Evolutionary conservation across 495 filamentous ascomycete species (phyloP), one percentile per base, ranked within the genome.

Genomic region (Opeltia flavorubescens): DNA sequence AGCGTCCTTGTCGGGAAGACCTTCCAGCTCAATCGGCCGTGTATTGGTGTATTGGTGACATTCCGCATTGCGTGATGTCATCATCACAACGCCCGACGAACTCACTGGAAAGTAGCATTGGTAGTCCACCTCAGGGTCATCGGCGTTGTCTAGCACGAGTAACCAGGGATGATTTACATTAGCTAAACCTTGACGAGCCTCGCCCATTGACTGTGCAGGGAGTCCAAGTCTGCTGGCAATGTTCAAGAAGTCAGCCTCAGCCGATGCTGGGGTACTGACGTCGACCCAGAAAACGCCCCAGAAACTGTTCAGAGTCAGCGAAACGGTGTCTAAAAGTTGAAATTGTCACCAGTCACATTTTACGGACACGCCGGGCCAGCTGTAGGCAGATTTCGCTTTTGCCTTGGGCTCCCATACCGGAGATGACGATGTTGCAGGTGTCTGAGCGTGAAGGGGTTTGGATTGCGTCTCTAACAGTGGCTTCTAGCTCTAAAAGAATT

Each of bases 221-320:
- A 34, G 13, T 11, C 11, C 17, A 11, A 34, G 31, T 34, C 17
- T 34, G 31, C 31, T 13, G 12, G 31, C 31, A 17, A 34, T 66
- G 54, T 25, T 47, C 38, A 0, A 54, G 40, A 40, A 65, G 61
- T 2, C 53, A 52, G 21, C 54, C 36, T 52, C 66, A 43, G n/a
- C 49, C 50, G 6, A 56, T 29, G 60, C 48, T 27, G 30, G 30
- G 31, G 46, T 61, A 40, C 60, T 66, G 27, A 51, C 67, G 51
- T 70, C 65, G 35, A 70, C 51, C 51, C 60, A 70, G 51, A 72
- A 70, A 5, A 70, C 50, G 5, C 64, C 66, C 63, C 64, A 68
- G 34, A 59, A 71, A 21, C 65, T 69, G 43, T 5, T 23, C 7
- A 15, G 9, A 35, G 29, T 15, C 57, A 46, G 31, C 3, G 31